These are phyloP conservation scores for Epichloe sylvatica DNA, from an alignment of 2,329 filamentous ascomycete species.

Conservation along the genomic window DNA sequence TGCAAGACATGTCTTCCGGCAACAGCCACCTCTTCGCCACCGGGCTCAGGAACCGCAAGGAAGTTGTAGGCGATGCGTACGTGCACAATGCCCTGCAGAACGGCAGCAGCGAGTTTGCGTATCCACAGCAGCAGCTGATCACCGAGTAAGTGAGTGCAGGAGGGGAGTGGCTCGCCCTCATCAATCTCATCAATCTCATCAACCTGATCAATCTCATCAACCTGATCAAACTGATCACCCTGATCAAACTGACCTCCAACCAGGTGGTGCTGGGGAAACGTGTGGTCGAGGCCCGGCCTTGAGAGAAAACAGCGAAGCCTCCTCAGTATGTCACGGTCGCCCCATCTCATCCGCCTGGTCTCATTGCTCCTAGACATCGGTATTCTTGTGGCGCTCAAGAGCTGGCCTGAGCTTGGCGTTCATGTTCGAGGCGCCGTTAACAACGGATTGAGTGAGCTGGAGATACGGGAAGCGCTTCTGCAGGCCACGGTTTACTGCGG, in stretches of 20 bases:
- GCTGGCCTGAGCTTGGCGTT: constrained; percentile 41
- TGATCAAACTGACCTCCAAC: too few species aligned
- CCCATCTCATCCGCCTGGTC: background rate
- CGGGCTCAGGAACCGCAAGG: constrained; percentile 42
- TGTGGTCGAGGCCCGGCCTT: constrained; percentile 49
- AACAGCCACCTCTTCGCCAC: constrained; percentile 34
- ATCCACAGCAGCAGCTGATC: constrained; percentile 36
- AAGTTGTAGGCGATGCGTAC: constrained; percentile 44
- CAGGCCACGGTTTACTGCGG: constrained; percentile 30
- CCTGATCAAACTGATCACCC: too few species aligned
- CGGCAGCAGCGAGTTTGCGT: constrained; percentile 15
- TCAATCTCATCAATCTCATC: too few species aligned
- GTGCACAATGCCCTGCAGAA: constrained; percentile 40
- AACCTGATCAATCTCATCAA: too few species aligned
- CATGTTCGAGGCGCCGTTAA: constrained; percentile 48
- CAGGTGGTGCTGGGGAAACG: constrained; percentile 39
- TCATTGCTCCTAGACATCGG: constrained; percentile 22
- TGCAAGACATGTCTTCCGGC: background rate
- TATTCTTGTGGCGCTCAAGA: constrained; percentile 48
- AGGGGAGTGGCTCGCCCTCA: too few species aligned
- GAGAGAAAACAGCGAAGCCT: constrained; percentile 39
- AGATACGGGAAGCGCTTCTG: constrained; percentile 36
- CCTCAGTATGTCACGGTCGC: constrained; percentile 20
- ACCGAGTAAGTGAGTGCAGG: constrained; percentile 27
- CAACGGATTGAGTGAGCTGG: constrained; percentile 45